A percentile compares a stretch with the other conserved stretches of the same genome.
Conservation (phyloP, 2,329 filamentous ascomycete species). For the Ophiostoma montium region DNA sequence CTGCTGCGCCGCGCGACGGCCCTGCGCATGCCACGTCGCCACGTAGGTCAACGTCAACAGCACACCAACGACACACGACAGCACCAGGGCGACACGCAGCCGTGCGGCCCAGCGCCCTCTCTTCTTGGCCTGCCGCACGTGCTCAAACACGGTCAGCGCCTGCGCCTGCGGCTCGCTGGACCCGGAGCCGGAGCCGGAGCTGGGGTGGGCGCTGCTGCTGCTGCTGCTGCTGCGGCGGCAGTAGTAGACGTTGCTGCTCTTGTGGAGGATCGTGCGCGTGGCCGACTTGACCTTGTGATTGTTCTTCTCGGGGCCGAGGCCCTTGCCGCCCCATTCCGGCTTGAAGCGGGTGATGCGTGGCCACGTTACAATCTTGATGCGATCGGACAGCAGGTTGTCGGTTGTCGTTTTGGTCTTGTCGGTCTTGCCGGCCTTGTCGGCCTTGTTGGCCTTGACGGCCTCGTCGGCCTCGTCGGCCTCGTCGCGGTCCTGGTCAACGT, state of each 20-base stretch:
- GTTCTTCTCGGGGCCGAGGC: too few relatives aligned
- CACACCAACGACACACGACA: too few relatives aligned
- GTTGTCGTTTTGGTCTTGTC: not conserved
- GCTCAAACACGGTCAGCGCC: not conserved
- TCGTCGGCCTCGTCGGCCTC: not conserved
- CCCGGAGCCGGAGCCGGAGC: too few relatives aligned
- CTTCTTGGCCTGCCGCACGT: not conserved
- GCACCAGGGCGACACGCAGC: not conserved
- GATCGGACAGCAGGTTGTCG: slow-evolving; percentile 11
- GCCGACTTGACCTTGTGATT: slow-evolving; percentile 9
- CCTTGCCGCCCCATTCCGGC: slow-evolving; percentile 13
- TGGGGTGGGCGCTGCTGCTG: too few relatives aligned
- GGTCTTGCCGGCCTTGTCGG: not conserved
- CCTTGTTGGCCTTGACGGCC: not conserved
- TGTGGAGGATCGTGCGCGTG: slow-evolving; percentile 14
- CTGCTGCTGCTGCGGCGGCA: too few relatives aligned
- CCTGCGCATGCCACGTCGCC: not conserved
- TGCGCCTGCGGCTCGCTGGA: not conserved
- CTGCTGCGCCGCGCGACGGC: not conserved
- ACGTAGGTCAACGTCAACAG: not conserved
- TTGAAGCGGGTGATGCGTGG: slow-evolving; percentile 18
- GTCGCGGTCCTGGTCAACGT: slow-evolving; percentile 12
- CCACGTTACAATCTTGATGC: slow-evolving; percentile 21
- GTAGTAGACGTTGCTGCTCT: slow-evolving; percentile 19
- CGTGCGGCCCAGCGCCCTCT: not conserved